These are phyloP conservation scores for Persicaria maculosa DNA, from an alignment of 148 eudicot species.

Conservation along the genomic window DNA sequence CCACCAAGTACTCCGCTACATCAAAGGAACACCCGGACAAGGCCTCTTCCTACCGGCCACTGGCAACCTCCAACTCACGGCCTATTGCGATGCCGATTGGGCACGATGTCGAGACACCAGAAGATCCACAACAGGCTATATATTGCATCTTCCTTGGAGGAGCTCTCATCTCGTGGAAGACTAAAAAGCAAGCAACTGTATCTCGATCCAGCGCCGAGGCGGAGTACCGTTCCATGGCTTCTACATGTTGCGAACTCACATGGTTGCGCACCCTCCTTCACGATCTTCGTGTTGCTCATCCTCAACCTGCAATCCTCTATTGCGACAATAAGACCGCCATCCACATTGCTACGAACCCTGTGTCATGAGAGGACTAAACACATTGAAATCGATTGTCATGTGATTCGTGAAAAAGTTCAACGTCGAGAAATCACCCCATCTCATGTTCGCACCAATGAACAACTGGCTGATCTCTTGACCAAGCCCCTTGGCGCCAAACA, in stretches of 20 bases:
- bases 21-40: background rate
- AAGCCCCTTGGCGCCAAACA: background rate
- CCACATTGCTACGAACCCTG: too few relatives aligned
- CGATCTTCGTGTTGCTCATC: background rate
- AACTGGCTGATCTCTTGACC: background rate
- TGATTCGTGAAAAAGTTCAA: background rate
- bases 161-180: background rate
- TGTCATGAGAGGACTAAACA: background rate
- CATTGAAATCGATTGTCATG: background rate
- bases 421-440: background rate
- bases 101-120: background rate
- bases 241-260: background rate
- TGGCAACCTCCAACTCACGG: background rate
- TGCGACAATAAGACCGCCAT: background rate
- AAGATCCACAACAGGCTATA: background rate
- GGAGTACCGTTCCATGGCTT: background rate
- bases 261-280: background rate
- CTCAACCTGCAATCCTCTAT: background rate
- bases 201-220: background rate
- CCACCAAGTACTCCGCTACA: background rate
- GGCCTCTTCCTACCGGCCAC: background rate
- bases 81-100: background rate
- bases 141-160: background rate
- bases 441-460: background rate
- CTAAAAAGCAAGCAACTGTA: background rate